phyloP scores from a whole-genome alignment of 2,329 filamentous ascomycete species.

The Remersonia thermophila region DNA sequence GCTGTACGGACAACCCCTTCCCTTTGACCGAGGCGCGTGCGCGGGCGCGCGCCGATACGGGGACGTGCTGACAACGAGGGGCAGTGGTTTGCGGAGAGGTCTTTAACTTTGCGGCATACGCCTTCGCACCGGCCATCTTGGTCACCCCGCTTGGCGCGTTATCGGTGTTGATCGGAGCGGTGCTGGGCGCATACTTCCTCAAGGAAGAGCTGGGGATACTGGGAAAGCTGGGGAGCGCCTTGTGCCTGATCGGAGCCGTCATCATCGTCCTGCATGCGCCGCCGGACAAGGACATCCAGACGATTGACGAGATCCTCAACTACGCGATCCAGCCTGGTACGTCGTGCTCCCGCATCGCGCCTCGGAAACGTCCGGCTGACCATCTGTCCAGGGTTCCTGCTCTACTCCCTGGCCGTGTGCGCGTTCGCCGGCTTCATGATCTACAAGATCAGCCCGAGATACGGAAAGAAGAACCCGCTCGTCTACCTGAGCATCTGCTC shows the following conservation, averaged over 20 bases:
- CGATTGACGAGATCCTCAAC: constrained; percentile 80
- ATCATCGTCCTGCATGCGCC: constrained; percentile 97
- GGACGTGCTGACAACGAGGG: constrained; percentile 10
- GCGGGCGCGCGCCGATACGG: not conserved
- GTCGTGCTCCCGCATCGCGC: constrained; percentile 12
- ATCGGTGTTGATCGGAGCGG: constrained; percentile 87
- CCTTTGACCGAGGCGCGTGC: not conserved
- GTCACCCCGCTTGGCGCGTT: constrained; percentile 91
- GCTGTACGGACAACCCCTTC: constrained; percentile 46
- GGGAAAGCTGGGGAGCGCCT: constrained; percentile 89
- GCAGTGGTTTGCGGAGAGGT: constrained; percentile 84
- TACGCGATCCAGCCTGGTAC: constrained; percentile 86
- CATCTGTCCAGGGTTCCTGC: constrained; percentile 58
- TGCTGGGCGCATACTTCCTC: constrained; percentile 88
- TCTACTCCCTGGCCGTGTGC: constrained; percentile 71
- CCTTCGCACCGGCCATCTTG: constrained; percentile 95
- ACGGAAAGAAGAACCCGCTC: constrained; percentile 91
- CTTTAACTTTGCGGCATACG: constrained; percentile 96
- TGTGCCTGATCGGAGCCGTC: constrained; percentile 88
- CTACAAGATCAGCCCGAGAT: constrained; percentile 76
- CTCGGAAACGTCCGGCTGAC: constrained; percentile 2
- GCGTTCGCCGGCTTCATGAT: constrained; percentile 90
- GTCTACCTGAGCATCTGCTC: constrained; percentile 98
- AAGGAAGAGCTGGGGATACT: constrained; percentile 80
- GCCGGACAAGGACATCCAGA: constrained; percentile 80